phyloP scores from a whole-genome alignment of 352 stramenopile species.

The Pythium biforme region DNA sequence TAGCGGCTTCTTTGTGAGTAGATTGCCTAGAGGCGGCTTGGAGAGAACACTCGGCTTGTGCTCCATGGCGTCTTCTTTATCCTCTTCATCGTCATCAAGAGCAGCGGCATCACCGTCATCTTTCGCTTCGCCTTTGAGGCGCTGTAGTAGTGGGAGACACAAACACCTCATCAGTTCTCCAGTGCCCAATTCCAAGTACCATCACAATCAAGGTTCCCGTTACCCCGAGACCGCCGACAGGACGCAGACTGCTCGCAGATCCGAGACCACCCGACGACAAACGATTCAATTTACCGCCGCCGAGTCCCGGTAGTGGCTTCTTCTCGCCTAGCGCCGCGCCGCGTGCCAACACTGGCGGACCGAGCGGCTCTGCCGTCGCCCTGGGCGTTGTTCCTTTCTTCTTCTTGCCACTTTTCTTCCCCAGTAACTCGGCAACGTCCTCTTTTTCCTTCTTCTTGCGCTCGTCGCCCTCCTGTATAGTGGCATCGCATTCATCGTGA shows the following conservation, averaged over 20 bases:
- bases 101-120: constrained; percentile 34
- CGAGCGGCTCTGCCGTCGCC: constrained; percentile 36
- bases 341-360: constrained; percentile 38
- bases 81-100: constrained; percentile 30
- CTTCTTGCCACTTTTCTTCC: constrained; percentile 56
- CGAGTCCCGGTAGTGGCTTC: constrained; percentile 60
- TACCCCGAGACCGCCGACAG: constrained; percentile 52
- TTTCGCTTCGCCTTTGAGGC: constrained; percentile 35
- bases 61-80: constrained; percentile 16
- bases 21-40: constrained; percentile 45
- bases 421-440: constrained; percentile 77
- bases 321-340: constrained; percentile 54
- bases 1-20: constrained; percentile 55
- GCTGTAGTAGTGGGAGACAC: constrained; percentile 7
- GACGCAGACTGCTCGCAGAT: constrained; percentile 36
- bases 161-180: not conserved
- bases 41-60: constrained; percentile 33
- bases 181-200: not conserved
- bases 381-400: constrained; percentile 49
- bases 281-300: constrained; percentile 22
- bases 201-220: not conserved
- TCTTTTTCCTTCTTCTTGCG: constrained; percentile 82
- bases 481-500: not conserved
- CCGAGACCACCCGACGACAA: constrained; percentile 18
- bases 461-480: constrained; percentile 60